A percentile compares a stretch with the other conserved stretches of the same genome.
phyloP scores from a whole-genome alignment of 805 yeast genomes.

The Saccharomycopsis oosterbeekiorum region DNA sequence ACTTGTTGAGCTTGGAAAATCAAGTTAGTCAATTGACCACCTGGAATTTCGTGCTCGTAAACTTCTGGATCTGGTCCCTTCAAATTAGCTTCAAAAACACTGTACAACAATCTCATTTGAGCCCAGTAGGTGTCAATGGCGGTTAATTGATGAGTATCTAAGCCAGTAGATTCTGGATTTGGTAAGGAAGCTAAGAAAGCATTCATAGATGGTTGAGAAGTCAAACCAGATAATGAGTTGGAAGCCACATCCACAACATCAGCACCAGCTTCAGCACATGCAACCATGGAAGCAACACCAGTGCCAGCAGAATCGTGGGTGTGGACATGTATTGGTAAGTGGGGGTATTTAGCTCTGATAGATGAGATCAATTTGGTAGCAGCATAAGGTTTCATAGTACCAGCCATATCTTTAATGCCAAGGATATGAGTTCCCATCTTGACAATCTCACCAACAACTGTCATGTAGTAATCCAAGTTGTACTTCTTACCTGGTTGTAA shows the following conservation, averaged over 20 bases:
- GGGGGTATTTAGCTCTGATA: slow-evolving; percentile 79
- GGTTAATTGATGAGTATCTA: slow-evolving; percentile 57
- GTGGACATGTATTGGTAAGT: slow-evolving; percentile 95
- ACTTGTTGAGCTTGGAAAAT: slow-evolving; percentile 99
- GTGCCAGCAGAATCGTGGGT: slow-evolving; percentile 99
- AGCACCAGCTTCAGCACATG: slow-evolving; percentile 92
- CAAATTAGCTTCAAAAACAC: slow-evolving; percentile 95
- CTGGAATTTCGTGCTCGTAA: slow-evolving; percentile 97
- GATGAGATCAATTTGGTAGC: slow-evolving; percentile 73
- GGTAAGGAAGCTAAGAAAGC: slow-evolving; percentile 90
- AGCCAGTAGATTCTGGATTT: slow-evolving; percentile 70
- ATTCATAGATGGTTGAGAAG: slow-evolving; percentile 94
- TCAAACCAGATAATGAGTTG: slow-evolving; percentile 96
- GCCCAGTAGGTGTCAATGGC: slow-evolving; percentile 96
- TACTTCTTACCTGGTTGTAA: slow-evolving; percentile 91
- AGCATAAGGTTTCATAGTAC: slow-evolving; percentile 93
- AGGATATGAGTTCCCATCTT: slow-evolving; percentile 91
- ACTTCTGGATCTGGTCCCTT: slow-evolving; percentile 99
- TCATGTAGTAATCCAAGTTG: slow-evolving; percentile 81
- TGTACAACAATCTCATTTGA: slow-evolving; percentile 92
- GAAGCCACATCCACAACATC: slow-evolving; percentile 97
- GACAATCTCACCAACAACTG: slow-evolving; percentile 74
- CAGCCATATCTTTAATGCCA: slow-evolving; percentile 99
- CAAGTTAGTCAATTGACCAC: slow-evolving; percentile 97
- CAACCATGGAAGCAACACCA: slow-evolving; percentile 94